A percentile compares a stretch with the other conserved stretches of the same genome.
phyloP scores from a whole-genome alignment of 257 asterid species.

The Salvia miltiorrhiza region DNA sequence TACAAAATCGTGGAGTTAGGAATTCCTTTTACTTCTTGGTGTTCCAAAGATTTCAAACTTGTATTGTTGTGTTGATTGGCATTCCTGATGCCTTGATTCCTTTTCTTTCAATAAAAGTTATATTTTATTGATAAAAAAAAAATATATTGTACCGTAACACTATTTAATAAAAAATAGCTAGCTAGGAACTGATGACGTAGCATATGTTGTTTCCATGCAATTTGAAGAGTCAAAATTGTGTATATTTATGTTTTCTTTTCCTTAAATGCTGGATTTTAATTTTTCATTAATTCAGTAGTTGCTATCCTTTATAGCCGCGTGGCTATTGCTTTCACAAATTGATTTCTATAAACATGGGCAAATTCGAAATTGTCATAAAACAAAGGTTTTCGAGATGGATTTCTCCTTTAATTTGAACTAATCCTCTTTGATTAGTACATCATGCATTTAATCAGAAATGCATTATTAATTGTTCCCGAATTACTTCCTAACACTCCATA shows the following conservation, averaged over 20 bases:
- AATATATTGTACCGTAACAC: no score
- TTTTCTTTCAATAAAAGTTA: no score
- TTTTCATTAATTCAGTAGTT: constrained; percentile 20
- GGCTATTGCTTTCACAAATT: constrained; percentile 27
- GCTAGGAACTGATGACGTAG: background rate
- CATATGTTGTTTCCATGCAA: background rate
- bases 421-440: no score
- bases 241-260: background rate
- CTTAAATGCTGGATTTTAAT: constrained; percentile 17
- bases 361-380: background rate
- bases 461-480: no score
- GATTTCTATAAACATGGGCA: background rate
- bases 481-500: no score
- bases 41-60: no score
- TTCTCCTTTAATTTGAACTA: background rate
- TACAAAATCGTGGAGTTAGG: no score
- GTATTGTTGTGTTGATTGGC: no score
- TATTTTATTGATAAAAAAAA: no score
- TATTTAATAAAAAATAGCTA: background rate
- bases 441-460: no score
- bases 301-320: constrained; percentile 23
- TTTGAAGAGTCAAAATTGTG: background rate
- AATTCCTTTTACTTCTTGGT: no score
- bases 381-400: background rate
- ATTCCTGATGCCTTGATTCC: no score